Evolutionary conservation across 23 red algal genomes (phyloP).

Genomic region (Rhodosorus marinus): DNA sequence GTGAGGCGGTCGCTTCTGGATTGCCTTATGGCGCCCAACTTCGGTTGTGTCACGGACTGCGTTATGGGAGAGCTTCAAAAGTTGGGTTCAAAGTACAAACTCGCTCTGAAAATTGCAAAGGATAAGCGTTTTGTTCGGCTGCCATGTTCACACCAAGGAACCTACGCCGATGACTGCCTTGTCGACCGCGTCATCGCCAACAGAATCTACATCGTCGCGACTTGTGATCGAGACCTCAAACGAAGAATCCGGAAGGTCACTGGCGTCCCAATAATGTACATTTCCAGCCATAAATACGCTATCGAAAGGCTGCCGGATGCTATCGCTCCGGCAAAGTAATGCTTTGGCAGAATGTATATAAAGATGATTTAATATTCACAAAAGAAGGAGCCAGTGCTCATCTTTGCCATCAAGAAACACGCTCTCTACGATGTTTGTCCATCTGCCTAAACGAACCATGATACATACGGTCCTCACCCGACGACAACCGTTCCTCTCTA

Average conservation of each 20-base stretch:
- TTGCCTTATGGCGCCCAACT: conserved; percentile 62
- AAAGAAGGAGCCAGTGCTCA: too few species aligned
- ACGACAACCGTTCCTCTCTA: too few species aligned
- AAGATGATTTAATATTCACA: too few species aligned
- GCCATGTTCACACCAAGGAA: conserved; percentile 83
- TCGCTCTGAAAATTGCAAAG: conserved; percentile 63
- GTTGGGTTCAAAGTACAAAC: conserved; percentile 73
- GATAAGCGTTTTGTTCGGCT: conserved; percentile 64
- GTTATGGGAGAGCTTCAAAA: conserved; percentile 96
- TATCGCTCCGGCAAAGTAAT: conserved; percentile 10
- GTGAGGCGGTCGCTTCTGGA: conserved; percentile 50
- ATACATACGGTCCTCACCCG: too few species aligned
- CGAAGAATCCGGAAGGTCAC: conserved; percentile 77
- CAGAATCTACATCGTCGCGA: conserved; percentile 90
- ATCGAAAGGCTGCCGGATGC: conserved; percentile 80
- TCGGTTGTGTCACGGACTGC: conserved; percentile 73
- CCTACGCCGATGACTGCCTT: conserved; percentile 95
- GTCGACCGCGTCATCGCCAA: conserved; percentile 61
- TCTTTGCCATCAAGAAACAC: too few species aligned
- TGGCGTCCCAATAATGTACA: conserved; percentile 97
- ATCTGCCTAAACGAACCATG: too few species aligned
- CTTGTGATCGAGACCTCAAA: conserved; percentile 78
- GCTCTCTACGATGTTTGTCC: too few species aligned
- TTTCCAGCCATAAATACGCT: conserved; percentile 69
- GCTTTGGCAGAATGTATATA: too few species aligned